Conservation (phyloP, 2,329 filamentous ascomycete genomes). For the Aureobasidium subglaciale region DNA sequence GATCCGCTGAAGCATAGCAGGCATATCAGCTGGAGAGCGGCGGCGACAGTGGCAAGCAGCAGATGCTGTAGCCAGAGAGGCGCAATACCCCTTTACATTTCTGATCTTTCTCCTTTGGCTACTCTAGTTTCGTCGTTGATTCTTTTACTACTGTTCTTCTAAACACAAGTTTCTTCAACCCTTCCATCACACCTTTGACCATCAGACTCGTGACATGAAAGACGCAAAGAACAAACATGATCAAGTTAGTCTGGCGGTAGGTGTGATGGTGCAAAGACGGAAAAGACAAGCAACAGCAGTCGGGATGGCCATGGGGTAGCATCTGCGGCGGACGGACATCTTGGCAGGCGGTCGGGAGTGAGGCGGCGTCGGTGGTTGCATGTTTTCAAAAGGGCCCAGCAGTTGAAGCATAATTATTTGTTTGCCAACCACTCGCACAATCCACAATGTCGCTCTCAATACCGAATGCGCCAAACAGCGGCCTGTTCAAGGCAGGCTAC, state of each 20-base stretch:
- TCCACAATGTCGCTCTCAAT: conserved; percentile 84
- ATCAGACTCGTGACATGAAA: background rate
- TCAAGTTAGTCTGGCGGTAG: too few relatives aligned
- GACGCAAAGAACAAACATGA: too few relatives aligned
- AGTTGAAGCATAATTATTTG: background rate
- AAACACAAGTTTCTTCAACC: background rate
- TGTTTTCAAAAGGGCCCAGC: conserved; percentile 1
- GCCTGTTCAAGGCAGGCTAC: conserved; percentile 94
- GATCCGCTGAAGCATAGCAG: conserved; percentile 10
- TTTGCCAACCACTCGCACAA: background rate
- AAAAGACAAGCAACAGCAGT: too few relatives aligned
- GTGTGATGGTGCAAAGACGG: too few relatives aligned
- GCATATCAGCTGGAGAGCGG: conserved; percentile 9
- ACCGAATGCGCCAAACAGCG: conserved; percentile 84
- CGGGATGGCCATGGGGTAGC: too few relatives aligned
- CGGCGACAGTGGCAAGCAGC: conserved; percentile 5
- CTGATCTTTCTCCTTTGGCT: conserved; percentile 9
- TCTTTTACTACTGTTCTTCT: background rate
- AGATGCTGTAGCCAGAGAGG: conserved; percentile 4
- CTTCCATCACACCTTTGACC: background rate
- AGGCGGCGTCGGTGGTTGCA: background rate
- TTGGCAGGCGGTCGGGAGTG: conserved; percentile 4
- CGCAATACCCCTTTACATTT: conserved; percentile 13
- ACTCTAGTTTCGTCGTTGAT: conserved; percentile 6
- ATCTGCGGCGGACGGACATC: background rate